These are phyloP conservation scores for Kwoniella newhampshirensis DNA, from an alignment of 768 basidiomycete genomes.

Conservation along the genomic window DNA sequence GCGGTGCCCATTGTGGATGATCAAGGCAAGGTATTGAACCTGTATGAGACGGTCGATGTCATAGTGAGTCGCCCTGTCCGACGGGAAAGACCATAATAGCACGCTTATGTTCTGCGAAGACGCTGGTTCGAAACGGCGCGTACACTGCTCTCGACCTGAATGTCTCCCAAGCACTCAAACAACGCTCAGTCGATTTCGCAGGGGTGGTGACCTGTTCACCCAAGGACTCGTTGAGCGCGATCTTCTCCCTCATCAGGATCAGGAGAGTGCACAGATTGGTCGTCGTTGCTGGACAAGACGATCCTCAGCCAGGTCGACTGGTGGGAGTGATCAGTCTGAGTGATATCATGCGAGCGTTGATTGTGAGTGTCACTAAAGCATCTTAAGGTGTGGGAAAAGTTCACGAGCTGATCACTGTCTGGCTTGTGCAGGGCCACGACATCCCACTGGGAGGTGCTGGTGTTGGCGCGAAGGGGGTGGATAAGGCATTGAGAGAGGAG, in stretches of 20 bases:
- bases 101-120: slow-evolving; percentile 58
- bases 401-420: not conserved
- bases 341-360: slow-evolving; percentile 51
- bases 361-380: slow-evolving; percentile 33
- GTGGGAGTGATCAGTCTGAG: slow-evolving; percentile 53
- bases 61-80: slow-evolving; percentile 66
- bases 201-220: slow-evolving; percentile 96
- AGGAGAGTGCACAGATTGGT: slow-evolving; percentile 91
- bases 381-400: not conserved
- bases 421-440: slow-evolving; percentile 32
- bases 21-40: slow-evolving; percentile 85
- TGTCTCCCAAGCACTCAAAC: slow-evolving; percentile 84
- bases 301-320: slow-evolving; percentile 44
- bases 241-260: slow-evolving; percentile 87
- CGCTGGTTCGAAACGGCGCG: slow-evolving; percentile 86
- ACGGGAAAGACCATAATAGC: not conserved
- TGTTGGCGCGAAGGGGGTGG: slow-evolving; percentile 50
- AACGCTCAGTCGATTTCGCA: slow-evolving; percentile 90
- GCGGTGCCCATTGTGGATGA: slow-evolving; percentile 92
- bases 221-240: slow-evolving; percentile 82
- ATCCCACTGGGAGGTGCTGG: slow-evolving; percentile 48
- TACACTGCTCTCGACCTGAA: slow-evolving; percentile 96
- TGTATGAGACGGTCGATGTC: slow-evolving; percentile 99
- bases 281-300: slow-evolving; percentile 67
- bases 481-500: slow-evolving; percentile 45